These are phyloP conservation scores for Lathyrus oleraceus DNA, from an alignment of 306 rosid genomes.

Conservation along the genomic window DNA sequence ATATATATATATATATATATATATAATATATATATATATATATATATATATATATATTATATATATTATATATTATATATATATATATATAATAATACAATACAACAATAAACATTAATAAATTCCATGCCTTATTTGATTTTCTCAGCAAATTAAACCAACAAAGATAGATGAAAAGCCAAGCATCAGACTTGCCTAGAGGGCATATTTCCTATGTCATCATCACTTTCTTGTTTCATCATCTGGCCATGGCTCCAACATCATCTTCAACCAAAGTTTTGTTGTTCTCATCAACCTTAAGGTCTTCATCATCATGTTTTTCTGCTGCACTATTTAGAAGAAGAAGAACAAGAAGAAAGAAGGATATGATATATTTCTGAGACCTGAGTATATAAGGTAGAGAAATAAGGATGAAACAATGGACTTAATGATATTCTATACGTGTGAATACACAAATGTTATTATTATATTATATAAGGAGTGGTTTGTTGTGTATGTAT, in stretches of 20 bases:
- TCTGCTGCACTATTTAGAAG: not conserved
- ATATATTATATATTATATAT: no score
- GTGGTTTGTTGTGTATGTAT: not conserved
- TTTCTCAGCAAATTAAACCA: conserved; percentile 28
- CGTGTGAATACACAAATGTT: not conserved
- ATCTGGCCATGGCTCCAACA: conserved; percentile 54
- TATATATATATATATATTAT: no score
- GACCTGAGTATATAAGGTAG: not conserved
- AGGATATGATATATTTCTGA: conserved; percentile 3
- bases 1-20: no score
- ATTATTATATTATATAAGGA: not conserved
- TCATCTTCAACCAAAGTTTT: conserved; percentile 9
- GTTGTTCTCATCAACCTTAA: conserved; percentile 28
- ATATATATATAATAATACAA: not conserved
- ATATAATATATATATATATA: conserved; percentile 13
- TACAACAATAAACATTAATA: not conserved
- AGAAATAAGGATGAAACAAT: not conserved
- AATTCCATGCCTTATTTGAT: conserved; percentile 25
- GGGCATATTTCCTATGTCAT: conserved; percentile 36
- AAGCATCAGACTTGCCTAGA: conserved; percentile 98
- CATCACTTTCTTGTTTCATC: not conserved
- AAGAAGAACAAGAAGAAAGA: not conserved
- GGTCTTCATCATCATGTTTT: conserved; percentile 31
- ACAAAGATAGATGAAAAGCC: conserved; percentile 53
- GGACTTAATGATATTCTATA: not conserved